These are phyloP conservation scores for Coprinellus micaceus DNA, from an alignment of 768 basidiomycete genomes.

Conservation along the genomic window DNA sequence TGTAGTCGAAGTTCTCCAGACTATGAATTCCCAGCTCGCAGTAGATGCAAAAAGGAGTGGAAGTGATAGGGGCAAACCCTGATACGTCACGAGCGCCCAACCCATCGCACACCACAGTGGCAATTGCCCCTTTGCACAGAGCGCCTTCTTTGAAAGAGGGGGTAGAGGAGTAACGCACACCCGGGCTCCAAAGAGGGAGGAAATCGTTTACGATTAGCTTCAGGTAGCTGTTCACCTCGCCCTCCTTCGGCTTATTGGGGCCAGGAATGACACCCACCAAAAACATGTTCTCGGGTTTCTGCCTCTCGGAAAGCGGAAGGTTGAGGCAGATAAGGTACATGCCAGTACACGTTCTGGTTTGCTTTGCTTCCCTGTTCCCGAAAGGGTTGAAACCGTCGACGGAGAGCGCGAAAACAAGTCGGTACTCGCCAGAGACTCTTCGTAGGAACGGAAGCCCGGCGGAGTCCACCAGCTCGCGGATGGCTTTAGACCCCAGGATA, in stretches of 20 bases:
- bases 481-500: no score
- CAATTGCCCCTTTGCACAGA: constrained; percentile 19
- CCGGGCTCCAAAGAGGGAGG: constrained; percentile 23
- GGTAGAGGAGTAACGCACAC: constrained; percentile 22
- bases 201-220: constrained; percentile 31
- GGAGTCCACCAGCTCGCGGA: no score
- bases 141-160: constrained; percentile 15
- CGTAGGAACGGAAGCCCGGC: no score
- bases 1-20: background rate
- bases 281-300: constrained; percentile 16
- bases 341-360: constrained; percentile 14
- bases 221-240: constrained; percentile 32
- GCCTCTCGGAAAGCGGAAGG: constrained; percentile 24
- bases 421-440: constrained; percentile 9
- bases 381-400: constrained; percentile 31
- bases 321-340: constrained; percentile 29
- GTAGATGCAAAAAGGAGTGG: constrained; percentile 12
- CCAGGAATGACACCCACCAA: constrained; percentile 17
- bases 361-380: constrained; percentile 20
- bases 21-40: background rate
- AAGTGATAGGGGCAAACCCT: constrained; percentile 16
- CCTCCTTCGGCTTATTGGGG: constrained; percentile 20
- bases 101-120: constrained; percentile 29
- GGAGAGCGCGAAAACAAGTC: constrained; percentile 22
- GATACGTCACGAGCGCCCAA: constrained; percentile 23